phyloP scores from a whole-genome alignment of 192 early-diverging fungal genomes.

The Coemansia sp. region DNA sequence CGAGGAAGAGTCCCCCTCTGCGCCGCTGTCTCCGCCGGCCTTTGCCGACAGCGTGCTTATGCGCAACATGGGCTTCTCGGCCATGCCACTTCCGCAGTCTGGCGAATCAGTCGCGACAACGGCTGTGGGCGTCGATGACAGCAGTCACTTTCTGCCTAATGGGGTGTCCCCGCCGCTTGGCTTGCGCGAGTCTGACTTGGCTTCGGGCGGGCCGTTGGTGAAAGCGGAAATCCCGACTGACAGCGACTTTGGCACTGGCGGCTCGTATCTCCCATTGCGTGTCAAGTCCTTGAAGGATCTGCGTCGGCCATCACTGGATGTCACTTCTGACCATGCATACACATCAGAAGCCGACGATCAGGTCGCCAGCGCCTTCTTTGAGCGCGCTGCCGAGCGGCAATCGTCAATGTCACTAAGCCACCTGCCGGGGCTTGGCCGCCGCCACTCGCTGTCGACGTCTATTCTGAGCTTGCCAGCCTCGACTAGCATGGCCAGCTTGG shows the following conservation, averaged over 20 bases:
- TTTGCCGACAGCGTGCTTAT: conserved; percentile 24
- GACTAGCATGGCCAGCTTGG: not conserved
- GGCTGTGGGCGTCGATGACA: not conserved
- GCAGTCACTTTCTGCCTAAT: conserved; percentile 5
- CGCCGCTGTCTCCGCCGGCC: conserved; percentile 3
- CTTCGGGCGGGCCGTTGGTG: not conserved
- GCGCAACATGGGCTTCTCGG: conserved; percentile 38
- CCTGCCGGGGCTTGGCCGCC: conserved; percentile 28
- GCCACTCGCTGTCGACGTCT: conserved; percentile 41
- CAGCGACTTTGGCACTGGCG: not conserved
- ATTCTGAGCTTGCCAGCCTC: conserved; percentile 1
- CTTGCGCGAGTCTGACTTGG: not conserved
- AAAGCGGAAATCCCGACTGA: not conserved
- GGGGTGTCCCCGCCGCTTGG: conserved; percentile 15
- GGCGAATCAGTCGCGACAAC: conserved; percentile 1
- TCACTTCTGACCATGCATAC: not conserved
- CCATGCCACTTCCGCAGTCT: conserved; percentile 5
- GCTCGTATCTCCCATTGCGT: conserved; percentile 19
- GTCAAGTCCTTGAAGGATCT: conserved; percentile 42
- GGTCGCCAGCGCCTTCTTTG: conserved; percentile 22
- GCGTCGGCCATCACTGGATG: conserved; percentile 33
- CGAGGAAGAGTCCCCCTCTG: conserved; percentile 30
- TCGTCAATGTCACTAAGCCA: conserved; percentile 24
- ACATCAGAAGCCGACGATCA: conserved; percentile 4
- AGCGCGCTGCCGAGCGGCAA: conserved; percentile 21